Conservation (phyloP, 129 eudicot genomes). For the sunflower (Helianthus annuus) region HanXRQr2.0-SUNRISE NC_035441.2:181863599-181864098, state of each 20-base stretch:
- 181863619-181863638: too few relatives aligned
- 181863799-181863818: conserved; percentile 11
- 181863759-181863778: too few relatives aligned
- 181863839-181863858: conserved; percentile 84
- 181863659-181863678: too few relatives aligned
- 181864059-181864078: conserved; percentile 64
- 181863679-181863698: too few relatives aligned
- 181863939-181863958: conserved; percentile 89
- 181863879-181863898: conserved; percentile 84
- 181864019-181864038: conserved; percentile 10
- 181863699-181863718: too few relatives aligned
- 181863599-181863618: too few relatives aligned
- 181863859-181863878: conserved; percentile 94
- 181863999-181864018: conserved; percentile 19
- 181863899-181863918: conserved; percentile 94
- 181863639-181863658: too few relatives aligned
- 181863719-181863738: too few relatives aligned
- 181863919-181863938: conserved; percentile 85
- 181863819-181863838: background rate
- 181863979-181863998: conserved; percentile 51
- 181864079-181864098: conserved; percentile 86
- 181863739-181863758: too few relatives aligned
- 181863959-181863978: conserved; percentile 76
- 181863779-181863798: background rate
- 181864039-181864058: background rate